phyloP scores from a whole-genome alignment of 768 basidiomycete species.

The Termitomyces sp. region DNA sequence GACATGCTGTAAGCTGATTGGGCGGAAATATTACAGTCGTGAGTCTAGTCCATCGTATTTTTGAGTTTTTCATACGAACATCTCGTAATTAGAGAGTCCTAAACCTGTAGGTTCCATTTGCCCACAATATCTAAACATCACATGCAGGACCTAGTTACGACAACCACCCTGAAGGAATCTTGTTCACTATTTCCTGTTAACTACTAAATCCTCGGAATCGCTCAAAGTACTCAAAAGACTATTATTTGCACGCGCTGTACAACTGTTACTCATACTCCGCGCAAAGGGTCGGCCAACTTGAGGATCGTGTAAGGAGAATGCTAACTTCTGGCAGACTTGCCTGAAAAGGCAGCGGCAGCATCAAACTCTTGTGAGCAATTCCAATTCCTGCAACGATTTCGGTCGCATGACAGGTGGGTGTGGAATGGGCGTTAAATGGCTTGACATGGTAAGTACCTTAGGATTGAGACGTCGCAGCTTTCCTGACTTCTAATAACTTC shows the following conservation, averaged over 20 bases:
- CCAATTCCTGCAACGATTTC: conserved; percentile 62
- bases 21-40: too few species aligned
- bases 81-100: too few species aligned
- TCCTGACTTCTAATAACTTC: too few species aligned
- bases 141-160: conserved; percentile 30
- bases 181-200: not conserved
- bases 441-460: not conserved
- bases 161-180: conserved; percentile 5
- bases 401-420: conserved; percentile 23
- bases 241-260: conserved; percentile 31
- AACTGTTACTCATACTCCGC: conserved; percentile 33
- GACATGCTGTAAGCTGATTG: too few species aligned
- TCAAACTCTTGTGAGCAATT: conserved; percentile 55
- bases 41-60: too few species aligned
- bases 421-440: conserved; percentile 42
- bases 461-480: not conserved
- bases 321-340: conserved; percentile 33
- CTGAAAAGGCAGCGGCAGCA: conserved; percentile 49
- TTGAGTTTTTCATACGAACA: too few species aligned
- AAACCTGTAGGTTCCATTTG: too few species aligned
- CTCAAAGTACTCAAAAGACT: not conserved
- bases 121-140: conserved; percentile 42
- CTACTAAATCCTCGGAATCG: conserved; percentile 45
- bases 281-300: conserved; percentile 43
- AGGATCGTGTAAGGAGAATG: conserved; percentile 36